A percentile compares a stretch with the other conserved stretches of the same genome.
These are phyloP conservation scores for Capsicum chinense DNA, from an alignment of 257 asterid genomes.

Conservation along the genomic window DNA sequence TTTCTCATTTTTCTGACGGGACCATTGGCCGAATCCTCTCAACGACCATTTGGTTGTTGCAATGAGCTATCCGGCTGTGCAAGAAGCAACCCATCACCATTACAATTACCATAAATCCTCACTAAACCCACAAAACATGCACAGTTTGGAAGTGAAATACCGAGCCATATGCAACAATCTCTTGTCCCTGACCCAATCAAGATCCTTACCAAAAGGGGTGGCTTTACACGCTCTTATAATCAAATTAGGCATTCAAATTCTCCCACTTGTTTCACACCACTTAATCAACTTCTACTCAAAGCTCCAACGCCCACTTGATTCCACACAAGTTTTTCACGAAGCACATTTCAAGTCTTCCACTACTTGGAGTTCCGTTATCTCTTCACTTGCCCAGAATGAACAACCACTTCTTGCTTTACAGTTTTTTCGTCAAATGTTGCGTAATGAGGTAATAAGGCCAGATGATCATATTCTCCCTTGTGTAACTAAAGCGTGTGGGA, in stretches of 20 bases:
- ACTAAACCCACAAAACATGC: slow-evolving; percentile 44
- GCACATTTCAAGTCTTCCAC: slow-evolving; percentile 67
- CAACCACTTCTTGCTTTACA: slow-evolving; percentile 61
- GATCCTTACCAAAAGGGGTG: slow-evolving; percentile 52
- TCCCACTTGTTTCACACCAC: slow-evolving; percentile 73
- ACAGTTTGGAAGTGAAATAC: slow-evolving; percentile 53
- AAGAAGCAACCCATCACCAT: background rate
- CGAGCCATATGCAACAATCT: slow-evolving; percentile 59
- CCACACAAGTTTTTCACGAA: slow-evolving; percentile 60
- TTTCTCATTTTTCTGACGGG: no score
- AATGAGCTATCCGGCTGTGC: background rate
- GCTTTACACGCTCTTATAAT: slow-evolving; percentile 67
- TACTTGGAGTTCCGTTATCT: slow-evolving; percentile 83
- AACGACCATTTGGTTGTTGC: no score
- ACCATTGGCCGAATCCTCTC: no score
- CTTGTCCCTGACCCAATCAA: slow-evolving; percentile 53
- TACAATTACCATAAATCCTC: slow-evolving; percentile 27
- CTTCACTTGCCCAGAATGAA: slow-evolving; percentile 71
- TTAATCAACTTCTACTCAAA: slow-evolving; percentile 82
- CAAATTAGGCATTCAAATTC: slow-evolving; percentile 59
- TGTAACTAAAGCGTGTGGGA: slow-evolving; percentile 65
- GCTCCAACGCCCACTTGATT: slow-evolving; percentile 58
- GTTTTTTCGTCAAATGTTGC: slow-evolving; percentile 57
- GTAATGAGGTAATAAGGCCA: slow-evolving; percentile 39
- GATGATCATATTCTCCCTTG: slow-evolving; percentile 72